Base-by-base conservation (phyloP, 495 filamentous ascomycete species). In the Neurospora tetraspora region DNA sequence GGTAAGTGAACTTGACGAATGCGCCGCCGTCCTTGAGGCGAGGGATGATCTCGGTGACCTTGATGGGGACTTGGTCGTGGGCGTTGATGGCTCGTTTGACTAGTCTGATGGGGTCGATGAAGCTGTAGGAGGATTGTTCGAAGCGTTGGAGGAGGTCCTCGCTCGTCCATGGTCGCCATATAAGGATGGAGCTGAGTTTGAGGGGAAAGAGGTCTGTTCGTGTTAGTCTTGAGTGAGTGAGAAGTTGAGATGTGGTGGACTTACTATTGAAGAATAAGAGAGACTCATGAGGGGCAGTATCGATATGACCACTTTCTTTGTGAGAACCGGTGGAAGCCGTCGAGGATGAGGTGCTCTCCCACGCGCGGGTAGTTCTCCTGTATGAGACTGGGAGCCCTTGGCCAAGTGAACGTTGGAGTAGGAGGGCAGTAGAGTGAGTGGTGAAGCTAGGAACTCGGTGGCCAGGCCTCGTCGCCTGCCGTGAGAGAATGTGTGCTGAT, bases 21-120 rank as follows among this genome's bases (percentile, higher is more conserved):
- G 93, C 93, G 10, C 96, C 96, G 31, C 95, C 96, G 79, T 99
- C 96, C 76, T 95, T 94, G 38, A 94, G 83, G 23, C 93, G 88
- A 3, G 94, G 92, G 61, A 97, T 76, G 42, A 97, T 89, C 73
- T 96, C 89, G 47, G 89, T 92, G 74, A 97, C 87, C 47, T 90
- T 86, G 36, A 96, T 81, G n/a, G 89, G 82, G 14, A 90, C 75
- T 0, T 78, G 77, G 5, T 80, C 73, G 0, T 92, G 90, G 23
- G 53, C 31, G 53, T 61, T 31, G 10, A 94, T 83, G 11, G 88
- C 91, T 23, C 85, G 83, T 42, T 87, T 86, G 20, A 92, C 86
- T 38, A 94, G 84, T 27, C 83, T 85, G 23, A 85, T 77, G 14
- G 93, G 93, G 74, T 94, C 89, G 53, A 87, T 73, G 82, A 90